Percentiles rank a stretch among this genome's conserved stretches.
Conservation (phyloP, 2,329 filamentous ascomycete genomes). For the Ophiostoma sp. region DNA sequence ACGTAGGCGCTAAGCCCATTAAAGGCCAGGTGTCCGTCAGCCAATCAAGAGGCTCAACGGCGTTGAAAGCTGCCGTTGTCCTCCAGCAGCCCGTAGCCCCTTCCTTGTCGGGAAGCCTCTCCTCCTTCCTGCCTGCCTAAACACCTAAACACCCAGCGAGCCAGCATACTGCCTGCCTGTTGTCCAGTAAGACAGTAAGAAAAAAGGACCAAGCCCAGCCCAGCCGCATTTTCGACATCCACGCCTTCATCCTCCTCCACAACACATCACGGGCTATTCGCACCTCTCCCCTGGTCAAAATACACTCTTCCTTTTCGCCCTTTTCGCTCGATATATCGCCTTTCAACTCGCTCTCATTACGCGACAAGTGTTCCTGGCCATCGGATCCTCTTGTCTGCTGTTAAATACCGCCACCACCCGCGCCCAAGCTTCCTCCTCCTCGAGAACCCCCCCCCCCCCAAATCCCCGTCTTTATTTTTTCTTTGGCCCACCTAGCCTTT, state of each 20-base stretch:
- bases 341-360: not conserved
- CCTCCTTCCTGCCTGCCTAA: slow-evolving; percentile 15
- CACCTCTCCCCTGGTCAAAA: not conserved
- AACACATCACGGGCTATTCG: slow-evolving; percentile 19
- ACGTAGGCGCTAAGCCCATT: slow-evolving; percentile 24
- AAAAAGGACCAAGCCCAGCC: slow-evolving; percentile 22
- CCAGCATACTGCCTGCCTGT: not conserved
- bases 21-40: not conserved
- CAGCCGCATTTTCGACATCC: slow-evolving; percentile 28
- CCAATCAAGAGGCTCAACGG: slow-evolving; percentile 24
- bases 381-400: slow-evolving; percentile 17
- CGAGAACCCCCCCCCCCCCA: not conserved
- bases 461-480: not conserved
- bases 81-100: slow-evolving; percentile 1
- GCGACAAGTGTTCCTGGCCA: slow-evolving; percentile 24
- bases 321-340: not conserved
- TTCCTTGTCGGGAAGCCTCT: slow-evolving; percentile 9
- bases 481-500: slow-evolving; percentile 6
- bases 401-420: slow-evolving; percentile 1
- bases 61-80: not conserved
- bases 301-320: not conserved
- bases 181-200: slow-evolving; percentile 26
- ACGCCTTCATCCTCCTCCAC: slow-evolving; percentile 18
- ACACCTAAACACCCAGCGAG: not conserved
- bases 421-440: not conserved